Evolutionary conservation across 768 basidiomycete genomes (phyloP).

Genomic region (Phylloporus arenicola): DNA sequence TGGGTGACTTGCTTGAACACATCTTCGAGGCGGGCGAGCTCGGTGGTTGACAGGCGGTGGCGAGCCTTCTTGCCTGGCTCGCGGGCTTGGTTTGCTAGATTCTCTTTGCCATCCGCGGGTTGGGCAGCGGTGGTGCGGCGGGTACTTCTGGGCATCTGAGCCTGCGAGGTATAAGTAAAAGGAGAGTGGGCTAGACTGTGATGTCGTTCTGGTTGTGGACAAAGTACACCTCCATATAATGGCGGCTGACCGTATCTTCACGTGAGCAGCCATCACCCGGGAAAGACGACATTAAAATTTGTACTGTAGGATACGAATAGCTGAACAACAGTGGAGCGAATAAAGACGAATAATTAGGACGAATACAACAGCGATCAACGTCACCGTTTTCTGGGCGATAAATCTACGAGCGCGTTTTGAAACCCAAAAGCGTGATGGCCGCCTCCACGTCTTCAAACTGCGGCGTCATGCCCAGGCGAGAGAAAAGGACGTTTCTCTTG

Average conservation of each 20-base stretch:
- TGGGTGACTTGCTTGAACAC: conserved; percentile 26
- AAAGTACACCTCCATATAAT: background rate
- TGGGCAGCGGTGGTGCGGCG: conserved; percentile 18
- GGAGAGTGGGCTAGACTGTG: conserved; percentile 23
- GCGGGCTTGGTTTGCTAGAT: background rate
- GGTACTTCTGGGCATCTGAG: conserved; percentile 28
- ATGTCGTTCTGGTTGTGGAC: background rate
- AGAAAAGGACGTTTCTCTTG: background rate
- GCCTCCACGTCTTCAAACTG: conserved; percentile 34
- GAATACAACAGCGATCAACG: conserved; percentile 12
- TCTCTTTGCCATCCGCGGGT: conserved; percentile 14
- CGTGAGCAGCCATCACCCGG: conserved; percentile 9
- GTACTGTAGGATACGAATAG: background rate
- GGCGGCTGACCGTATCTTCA: conserved; percentile 24
- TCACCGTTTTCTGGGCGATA: background rate
- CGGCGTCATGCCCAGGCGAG: conserved; percentile 1
- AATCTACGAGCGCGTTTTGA: conserved; percentile 20
- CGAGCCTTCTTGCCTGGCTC: conserved; percentile 25
- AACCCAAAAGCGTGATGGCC: conserved; percentile 33
- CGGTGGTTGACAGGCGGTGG: conserved; percentile 33
- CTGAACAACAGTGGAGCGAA: conserved; percentile 13
- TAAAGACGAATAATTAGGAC: conserved; percentile 28
- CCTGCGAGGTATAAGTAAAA: background rate
- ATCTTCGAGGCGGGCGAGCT: conserved; percentile 25
- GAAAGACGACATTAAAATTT: background rate